Conservation (phyloP, 768 basidiomycete genomes). For the Agaricus sinodeliciosus region DNA sequence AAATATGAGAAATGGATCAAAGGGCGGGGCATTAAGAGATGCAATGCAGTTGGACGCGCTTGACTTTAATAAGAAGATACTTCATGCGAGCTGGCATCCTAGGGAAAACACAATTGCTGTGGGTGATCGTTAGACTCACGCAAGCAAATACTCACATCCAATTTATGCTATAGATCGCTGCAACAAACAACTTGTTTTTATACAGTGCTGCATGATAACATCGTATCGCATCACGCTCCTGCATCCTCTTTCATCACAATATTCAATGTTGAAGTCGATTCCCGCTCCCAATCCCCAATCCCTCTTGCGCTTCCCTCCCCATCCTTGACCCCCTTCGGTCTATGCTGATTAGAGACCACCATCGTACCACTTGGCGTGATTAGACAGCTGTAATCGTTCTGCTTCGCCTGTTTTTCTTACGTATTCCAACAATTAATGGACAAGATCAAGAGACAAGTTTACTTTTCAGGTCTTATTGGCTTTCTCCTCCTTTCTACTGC, state of each 20-base stretch:
- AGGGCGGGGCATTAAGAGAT: conserved; percentile 64
- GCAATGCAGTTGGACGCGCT: conserved; percentile 81
- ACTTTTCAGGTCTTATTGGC: neutral
- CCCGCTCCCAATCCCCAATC: neutral
- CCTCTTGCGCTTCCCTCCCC: neutral
- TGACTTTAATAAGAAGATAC: conserved; percentile 96
- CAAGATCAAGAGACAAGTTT: conserved; percentile 5
- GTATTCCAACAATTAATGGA: conserved; percentile 10
- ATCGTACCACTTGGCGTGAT: neutral
- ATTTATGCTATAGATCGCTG: conserved; percentile 63
- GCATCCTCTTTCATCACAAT: neutral
- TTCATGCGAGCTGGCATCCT: conserved; percentile 97
- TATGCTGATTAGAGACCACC: neutral
- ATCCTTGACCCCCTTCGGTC: neutral
- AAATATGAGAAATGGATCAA: conserved; percentile 69
- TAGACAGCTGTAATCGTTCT: conserved; percentile 4
- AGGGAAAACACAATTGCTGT: conserved; percentile 97
- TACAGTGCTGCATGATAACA: conserved; percentile 60
- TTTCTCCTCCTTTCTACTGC: neutral
- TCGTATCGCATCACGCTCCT: conserved; percentile 10
- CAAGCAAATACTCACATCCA: conserved; percentile 7
- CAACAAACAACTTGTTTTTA: conserved; percentile 93
- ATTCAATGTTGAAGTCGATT: too few relatives aligned
- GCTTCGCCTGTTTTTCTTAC: conserved; percentile 1
- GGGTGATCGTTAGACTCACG: conserved; percentile 23